Conservation (phyloP, 2,329 filamentous ascomycete species). For the Balansia obtecta region DNA sequence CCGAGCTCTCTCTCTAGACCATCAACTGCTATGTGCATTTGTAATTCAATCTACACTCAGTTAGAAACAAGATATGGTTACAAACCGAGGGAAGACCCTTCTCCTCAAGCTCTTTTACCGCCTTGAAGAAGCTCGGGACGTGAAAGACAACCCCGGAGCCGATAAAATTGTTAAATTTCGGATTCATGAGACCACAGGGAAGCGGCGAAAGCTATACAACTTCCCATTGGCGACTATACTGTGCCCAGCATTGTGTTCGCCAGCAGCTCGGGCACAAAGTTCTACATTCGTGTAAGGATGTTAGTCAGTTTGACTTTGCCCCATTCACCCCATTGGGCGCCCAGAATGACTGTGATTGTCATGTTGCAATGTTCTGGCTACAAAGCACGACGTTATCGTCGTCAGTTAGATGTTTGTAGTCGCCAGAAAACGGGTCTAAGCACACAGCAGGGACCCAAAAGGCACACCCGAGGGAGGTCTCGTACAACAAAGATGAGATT, state of each 20-base stretch:
- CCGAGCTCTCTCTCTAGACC: constrained; percentile 46
- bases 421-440: no score
- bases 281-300: constrained; percentile 20
- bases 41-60: constrained; percentile 49
- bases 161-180: constrained; percentile 56
- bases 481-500: no score
- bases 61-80: constrained; percentile 49
- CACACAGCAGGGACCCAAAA: no score
- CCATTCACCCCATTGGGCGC: constrained; percentile 28
- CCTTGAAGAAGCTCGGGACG: constrained; percentile 28
- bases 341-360: constrained; percentile 22
- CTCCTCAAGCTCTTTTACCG: constrained; percentile 26
- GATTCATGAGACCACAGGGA: constrained; percentile 60
- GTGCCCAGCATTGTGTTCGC: constrained; percentile 19
- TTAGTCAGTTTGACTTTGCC: constrained; percentile 27
- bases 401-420: no score
- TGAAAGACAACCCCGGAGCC: constrained; percentile 59
- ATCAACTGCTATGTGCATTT: constrained; percentile 55
- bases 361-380: constrained; percentile 6
- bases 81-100: constrained; percentile 12
- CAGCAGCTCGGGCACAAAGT: constrained; percentile 22
- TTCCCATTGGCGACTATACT: constrained; percentile 19
- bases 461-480: no score
- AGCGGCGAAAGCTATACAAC: constrained; percentile 43
- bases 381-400: no score